Evolutionary conservation across 805 yeast species (phyloP), one percentile per base, ranked within the genome.

Genomic region (Metahyphopichia silvanorum): DNA sequence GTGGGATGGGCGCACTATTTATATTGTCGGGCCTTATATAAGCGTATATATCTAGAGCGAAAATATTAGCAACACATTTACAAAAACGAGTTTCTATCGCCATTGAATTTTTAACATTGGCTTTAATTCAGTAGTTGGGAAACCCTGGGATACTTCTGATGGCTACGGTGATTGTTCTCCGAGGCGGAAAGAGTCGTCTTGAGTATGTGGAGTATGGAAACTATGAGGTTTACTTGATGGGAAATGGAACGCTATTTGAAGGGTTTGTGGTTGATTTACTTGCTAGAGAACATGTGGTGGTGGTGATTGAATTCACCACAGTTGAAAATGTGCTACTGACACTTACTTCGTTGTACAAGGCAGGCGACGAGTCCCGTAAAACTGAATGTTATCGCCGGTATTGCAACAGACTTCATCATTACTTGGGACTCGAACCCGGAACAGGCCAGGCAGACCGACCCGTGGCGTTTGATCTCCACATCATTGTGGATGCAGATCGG

Each of bases 401-500:
- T 34, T 19, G 28, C 13, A 24, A 25, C 8, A 19, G 35, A 13
- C 32, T 35, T 29, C 19, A 19, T 15, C 24, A 29, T 6, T 36
- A 31, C 16, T 25, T 37, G 6, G 25, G 25, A 5, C 38, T 38
- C 17, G 28, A 20, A 5, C 27, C 50, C 14, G 39, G 43, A 2
- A 29, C 26, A 4, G 63, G 62, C 5, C 53, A 49, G 24, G 46
- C 49, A 27, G 60, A 55, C 21, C 11, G 36, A 4, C 56, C 61
- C 4, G 32, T 53, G 4, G 44, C 48, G 1, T 48, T 45, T 24
- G 40, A 47, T 3, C 21, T 50, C 16, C 28, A 31, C 10, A 32
- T 57, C 7, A 23, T 58, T 5, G 26, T 53, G 14, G 46, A 47
- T 15, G 21, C 52, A 12, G 34, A 29, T 5, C 16, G 15, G 34